Base-by-base conservation (phyloP, 108 stramenopile genomes). In the Discostella pseudostelligera region DNA sequence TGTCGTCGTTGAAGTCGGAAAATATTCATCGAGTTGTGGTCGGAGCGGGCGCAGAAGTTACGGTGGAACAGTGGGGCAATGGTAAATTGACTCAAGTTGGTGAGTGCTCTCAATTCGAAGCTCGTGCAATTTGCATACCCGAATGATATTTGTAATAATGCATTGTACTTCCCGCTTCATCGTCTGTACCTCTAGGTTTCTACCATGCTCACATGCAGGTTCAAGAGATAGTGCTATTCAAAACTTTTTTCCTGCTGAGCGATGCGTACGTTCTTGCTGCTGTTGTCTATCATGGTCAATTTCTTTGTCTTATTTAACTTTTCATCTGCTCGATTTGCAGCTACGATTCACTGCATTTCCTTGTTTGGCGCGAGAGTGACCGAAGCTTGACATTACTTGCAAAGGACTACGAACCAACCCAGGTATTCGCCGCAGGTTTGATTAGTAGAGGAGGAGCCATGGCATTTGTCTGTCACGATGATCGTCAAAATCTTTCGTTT, bases 141-240 rank as follows among this genome's bases (percentile, higher is more conserved):
- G n/a, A n/a, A n/a, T n/a, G n/a, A n/a, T n/a, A n/a, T n/a, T n/a
- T n/a, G n/a, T n/a, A n/a, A n/a, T n/a, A n/a, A n/a, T n/a, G n/a
- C n/a, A n/a, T n/a, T n/a, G n/a, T n/a, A n/a, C n/a, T n/a, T n/a
- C n/a, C n/a, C n/a, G n/a, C n/a, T n/a, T n/a, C n/a, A n/a, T n/a
- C n/a, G n/a, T n/a, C n/a, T n/a, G n/a, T n/a, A n/a, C n/a, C n/a
- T n/a, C n/a, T 95, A 56, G 93, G 93, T 14, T 95, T 95, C 60
- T 95, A 88, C 59, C 86, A 90, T 37, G 90, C 88, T 12, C 88
- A 87, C 19, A 91, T 91, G 93, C 88, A 91, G 42, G 71, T 95
- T 43, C 77, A 81, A 53, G 77, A 89, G 62, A 89, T 90, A 45
- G 81, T 76, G 11, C 61, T 90, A 4, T 89, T 95, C 83, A 91